Base-by-base conservation (phyloP, 202 grass and related monocot species). In the Alloteropsis angusta region DNA sequence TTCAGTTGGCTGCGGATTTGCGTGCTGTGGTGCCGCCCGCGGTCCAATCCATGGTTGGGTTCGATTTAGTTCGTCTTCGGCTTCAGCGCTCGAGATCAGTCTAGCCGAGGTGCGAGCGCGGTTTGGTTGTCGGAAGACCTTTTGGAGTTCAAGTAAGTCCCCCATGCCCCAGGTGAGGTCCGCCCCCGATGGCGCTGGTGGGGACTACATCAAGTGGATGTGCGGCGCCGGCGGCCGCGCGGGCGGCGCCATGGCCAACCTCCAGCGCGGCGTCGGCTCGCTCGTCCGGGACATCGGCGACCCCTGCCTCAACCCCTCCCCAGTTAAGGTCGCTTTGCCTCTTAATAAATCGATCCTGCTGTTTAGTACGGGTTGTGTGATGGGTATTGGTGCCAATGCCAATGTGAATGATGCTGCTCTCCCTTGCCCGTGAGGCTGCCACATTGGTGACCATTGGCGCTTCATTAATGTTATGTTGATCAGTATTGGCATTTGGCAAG, bases 271-370 rank as follows among this genome's bases (percentile, higher is more conserved):
- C 15, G 83, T 97, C 37, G 88, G 94, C 41, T 83, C 91, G 25
- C 90, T 97, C 6, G 94, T 97, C 28, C 85, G 86, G 25, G 89
- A 92, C 76, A 92, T 96, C 43, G 75, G 89, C 42, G 95, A 97
- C 9, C 95, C 95, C 52, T 94, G 91, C 84, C 83, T 89, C 64
- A 78, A 85, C 75, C 78, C 88, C 83, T 92, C 92, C 72, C 87
- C 89, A 36, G 69, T 90, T 41, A 94, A 94, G 91, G 92, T 89
- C 44, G 38, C 65, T 80, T 69, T 30, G 16, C 35, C 28, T 66
- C 48, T 67, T 78, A 15, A 16, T 17, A 26, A 46, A 58, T 21
- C 55, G 18, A 10, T 45, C 7, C 23, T 70, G 15, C 30, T 43
- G 46, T 17, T 56, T 68, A 12, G 19, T 78, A 43, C 18, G 19